Percentiles rank a stretch among this genome's conserved stretches.
phyloP scores from a whole-genome alignment of 352 stramenopile genomes.

The Phytophthora rubi region DNA sequence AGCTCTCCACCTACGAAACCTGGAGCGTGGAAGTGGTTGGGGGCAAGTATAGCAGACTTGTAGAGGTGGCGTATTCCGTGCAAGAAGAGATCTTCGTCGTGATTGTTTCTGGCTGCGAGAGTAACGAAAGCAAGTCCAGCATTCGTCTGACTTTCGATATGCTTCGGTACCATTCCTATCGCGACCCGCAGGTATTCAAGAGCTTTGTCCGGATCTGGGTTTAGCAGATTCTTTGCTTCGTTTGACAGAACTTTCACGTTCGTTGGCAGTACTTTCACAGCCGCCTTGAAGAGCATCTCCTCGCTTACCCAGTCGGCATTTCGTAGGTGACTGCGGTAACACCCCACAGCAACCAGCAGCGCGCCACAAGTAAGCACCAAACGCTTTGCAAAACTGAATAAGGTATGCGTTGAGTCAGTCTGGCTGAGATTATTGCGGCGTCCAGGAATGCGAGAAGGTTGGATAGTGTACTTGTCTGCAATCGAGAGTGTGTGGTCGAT shows the following conservation, averaged over 20 bases:
- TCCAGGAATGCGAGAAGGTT: background rate
- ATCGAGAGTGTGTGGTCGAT: constrained; percentile 38
- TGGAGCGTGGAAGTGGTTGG: constrained; percentile 26
- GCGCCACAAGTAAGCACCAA: constrained; percentile 20
- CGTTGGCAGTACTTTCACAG: constrained; percentile 56
- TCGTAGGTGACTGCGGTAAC: constrained; percentile 49
- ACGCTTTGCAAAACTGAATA: constrained; percentile 13
- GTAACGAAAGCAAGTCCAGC: constrained; percentile 51
- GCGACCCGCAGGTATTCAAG: constrained; percentile 47
- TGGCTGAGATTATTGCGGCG: background rate
- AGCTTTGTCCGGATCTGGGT: constrained; percentile 43
- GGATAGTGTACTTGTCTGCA: constrained; percentile 23
- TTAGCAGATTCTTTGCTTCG: constrained; percentile 66
- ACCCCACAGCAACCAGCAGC: constrained; percentile 42
- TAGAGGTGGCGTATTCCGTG: constrained; percentile 54
- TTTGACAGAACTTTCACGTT: constrained; percentile 87
- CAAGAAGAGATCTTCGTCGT: constrained; percentile 36
- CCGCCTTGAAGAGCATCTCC: constrained; percentile 59
- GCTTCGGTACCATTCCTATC: constrained; percentile 45
- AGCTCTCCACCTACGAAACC: constrained; percentile 51
- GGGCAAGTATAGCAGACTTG: constrained; percentile 44
- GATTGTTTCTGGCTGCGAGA: constrained; percentile 14
- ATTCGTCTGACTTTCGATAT: constrained; percentile 68
- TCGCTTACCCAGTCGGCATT: constrained; percentile 78
- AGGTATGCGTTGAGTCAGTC: background rate